Evolutionary conservation across 2,329 filamentous ascomycete genomes (phyloP), one percentile per base, ranked within the genome.

Genomic region (Torrubiella hemipterigena): DNA sequence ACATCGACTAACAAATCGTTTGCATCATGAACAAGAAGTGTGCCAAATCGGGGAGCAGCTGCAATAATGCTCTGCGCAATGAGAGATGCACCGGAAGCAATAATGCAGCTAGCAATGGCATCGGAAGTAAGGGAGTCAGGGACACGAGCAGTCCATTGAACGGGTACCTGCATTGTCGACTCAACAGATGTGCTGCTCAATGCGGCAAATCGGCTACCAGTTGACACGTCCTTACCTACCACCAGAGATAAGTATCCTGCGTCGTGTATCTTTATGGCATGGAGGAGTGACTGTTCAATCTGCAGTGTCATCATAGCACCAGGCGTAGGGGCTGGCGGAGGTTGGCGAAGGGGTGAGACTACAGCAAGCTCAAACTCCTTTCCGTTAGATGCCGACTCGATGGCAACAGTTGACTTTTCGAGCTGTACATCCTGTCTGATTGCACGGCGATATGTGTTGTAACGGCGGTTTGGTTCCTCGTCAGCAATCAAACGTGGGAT

Each of bases 111-210:
- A n/a, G n/a, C n/a, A n/a, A n/a, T n/a, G n/a, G n/a, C n/a, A n/a
- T n/a, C n/a, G n/a, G n/a, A n/a, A n/a, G n/a, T n/a, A n/a, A n/a
- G n/a, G n/a, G n/a, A n/a, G n/a, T n/a, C n/a, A n/a, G n/a, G n/a
- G n/a, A n/a, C n/a, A n/a, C n/a, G n/a, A n/a, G 11, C 20, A 12
- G 16, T 19, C 27, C 27, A 19, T 8, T 16, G 6, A 12, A 9
- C 6, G n/a, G 27, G 27, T 18, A 29, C 17, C 14, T 18, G 27
- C 14, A 29, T 29, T n/a, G 27, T 18, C 11, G 27, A 29, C 10
- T 18, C 15, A 19, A 29, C 17, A 17, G 10, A 9, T 5, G 15
- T 11, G 9, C 20, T 12, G 11, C 7, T 19, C 11, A 18, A 10
- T 6, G 15, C 27, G 17, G 14, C 12, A 18, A 29, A 4, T 9